Percentiles rank a stretch among this genome's conserved stretches.
Evolutionary conservation across 2,329 filamentous ascomycete genomes (phyloP).

Genomic region (Alternaria atra): DNA sequence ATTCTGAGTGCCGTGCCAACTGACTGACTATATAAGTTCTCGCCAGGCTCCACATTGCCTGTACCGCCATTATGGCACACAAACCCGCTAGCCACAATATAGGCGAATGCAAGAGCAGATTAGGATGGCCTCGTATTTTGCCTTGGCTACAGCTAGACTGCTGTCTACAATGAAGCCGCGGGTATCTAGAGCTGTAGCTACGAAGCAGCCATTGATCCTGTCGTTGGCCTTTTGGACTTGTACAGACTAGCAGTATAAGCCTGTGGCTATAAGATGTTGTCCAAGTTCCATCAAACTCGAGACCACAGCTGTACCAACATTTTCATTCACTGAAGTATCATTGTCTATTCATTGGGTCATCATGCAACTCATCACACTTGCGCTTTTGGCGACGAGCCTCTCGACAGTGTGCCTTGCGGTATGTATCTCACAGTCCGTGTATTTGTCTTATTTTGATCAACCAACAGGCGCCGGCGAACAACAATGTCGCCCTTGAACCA

Average conservation of each 20-base stretch:
- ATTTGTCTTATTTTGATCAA: background rate
- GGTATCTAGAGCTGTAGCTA: constrained; percentile 3
- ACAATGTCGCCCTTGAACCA: constrained; percentile 22
- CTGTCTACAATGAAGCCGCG: constrained; percentile 12
- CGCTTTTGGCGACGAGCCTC: constrained; percentile 24
- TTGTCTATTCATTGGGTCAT: constrained; percentile 2
- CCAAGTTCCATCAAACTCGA: background rate
- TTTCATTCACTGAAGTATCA: background rate
- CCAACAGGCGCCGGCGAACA: constrained; percentile 29
- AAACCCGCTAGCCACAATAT: constrained; percentile 18
- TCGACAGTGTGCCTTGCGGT: constrained; percentile 32
- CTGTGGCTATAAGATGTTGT: constrained; percentile 18
- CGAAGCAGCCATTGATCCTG: background rate
- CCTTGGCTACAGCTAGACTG: constrained; percentile 12
- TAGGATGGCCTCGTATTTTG: constrained; percentile 15
- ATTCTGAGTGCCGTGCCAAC: background rate
- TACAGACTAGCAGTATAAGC: background rate
- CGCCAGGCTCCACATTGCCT: background rate
- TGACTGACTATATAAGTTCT: background rate
- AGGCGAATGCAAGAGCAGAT: constrained; percentile 16
- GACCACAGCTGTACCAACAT: background rate
- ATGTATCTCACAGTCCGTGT: background rate
- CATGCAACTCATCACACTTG: constrained; percentile 30
- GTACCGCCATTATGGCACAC: constrained; percentile 7
- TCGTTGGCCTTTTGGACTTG: background rate